These are phyloP conservation scores for Hypomontagnella monticulosa DNA, from an alignment of 495 filamentous ascomycete genomes.

Conservation along the genomic window DNA sequence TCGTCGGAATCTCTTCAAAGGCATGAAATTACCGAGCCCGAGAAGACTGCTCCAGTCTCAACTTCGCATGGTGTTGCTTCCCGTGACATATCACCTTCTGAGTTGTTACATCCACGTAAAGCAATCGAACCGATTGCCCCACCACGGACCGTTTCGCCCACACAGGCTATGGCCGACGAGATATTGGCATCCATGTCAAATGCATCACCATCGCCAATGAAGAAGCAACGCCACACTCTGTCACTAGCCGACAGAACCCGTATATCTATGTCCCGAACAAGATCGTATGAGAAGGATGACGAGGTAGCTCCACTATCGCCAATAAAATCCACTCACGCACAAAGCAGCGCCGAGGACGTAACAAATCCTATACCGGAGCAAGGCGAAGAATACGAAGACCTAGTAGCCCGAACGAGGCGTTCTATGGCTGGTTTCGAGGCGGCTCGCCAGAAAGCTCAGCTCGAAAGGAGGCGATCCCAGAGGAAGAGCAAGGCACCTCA, in stretches of 20 bases:
- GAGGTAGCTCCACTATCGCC: slow-evolving; percentile 44
- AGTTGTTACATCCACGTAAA: slow-evolving; percentile 32
- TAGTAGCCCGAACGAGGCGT: slow-evolving; percentile 80
- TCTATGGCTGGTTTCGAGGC: slow-evolving; percentile 76
- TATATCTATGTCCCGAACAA: slow-evolving; percentile 58
- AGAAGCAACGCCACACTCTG: slow-evolving; percentile 60
- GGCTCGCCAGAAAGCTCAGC: slow-evolving; percentile 60
- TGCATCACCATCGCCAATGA: slow-evolving; percentile 63
- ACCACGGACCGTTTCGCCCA: slow-evolving; percentile 54
- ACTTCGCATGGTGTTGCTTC: slow-evolving; percentile 4
- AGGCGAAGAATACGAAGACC: slow-evolving; percentile 52
- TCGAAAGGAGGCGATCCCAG: slow-evolving; percentile 65
- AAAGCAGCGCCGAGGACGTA: slow-evolving; percentile 7
- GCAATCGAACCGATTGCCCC: slow-evolving; percentile 42
- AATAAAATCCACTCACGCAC: slow-evolving; percentile 20
- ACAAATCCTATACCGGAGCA: slow-evolving; percentile 39
- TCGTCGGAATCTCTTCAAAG: background rate
- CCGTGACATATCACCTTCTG: slow-evolving; percentile 43
- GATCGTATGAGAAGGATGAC: slow-evolving; percentile 48
- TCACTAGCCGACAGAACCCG: slow-evolving; percentile 64
- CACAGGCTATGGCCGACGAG: slow-evolving; percentile 60
- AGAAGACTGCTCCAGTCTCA: slow-evolving; percentile 10
- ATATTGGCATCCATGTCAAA: slow-evolving; percentile 66
- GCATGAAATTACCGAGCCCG: background rate
- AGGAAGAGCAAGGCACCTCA: slow-evolving; percentile 52